A percentile compares a stretch with the other conserved stretches of the same genome.
Evolutionary conservation across 257 asterid species (phyloP).

Genomic region (Scutellaria baicalensis): DNA sequence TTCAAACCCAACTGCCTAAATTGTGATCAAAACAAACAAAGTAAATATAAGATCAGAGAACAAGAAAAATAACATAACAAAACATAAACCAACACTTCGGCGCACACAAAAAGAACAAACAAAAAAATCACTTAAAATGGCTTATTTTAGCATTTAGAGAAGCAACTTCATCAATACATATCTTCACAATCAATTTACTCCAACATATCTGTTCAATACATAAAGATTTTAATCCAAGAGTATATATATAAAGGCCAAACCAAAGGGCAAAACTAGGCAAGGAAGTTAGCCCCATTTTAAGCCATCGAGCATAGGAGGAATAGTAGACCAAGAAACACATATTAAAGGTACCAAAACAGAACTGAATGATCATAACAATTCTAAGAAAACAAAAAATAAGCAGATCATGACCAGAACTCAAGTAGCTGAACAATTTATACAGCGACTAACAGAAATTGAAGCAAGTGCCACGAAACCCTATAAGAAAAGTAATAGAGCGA

Average conservation of each 20-base stretch:
- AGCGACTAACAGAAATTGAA: background rate
- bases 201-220: too few species aligned
- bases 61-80: background rate
- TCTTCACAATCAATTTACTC: too few species aligned
- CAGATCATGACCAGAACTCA: background rate
- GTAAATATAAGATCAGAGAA: background rate
- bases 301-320: too few species aligned
- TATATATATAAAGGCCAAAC: too few species aligned
- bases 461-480: too few species aligned
- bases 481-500: background rate
- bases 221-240: too few species aligned
- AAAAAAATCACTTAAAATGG: too few species aligned
- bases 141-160: too few species aligned
- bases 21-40: background rate
- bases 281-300: too few species aligned
- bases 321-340: background rate
- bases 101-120: background rate
- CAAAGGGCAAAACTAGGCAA: too few species aligned
- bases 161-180: too few species aligned
- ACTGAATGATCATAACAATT: background rate
- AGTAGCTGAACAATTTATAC: background rate
- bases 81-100: background rate
- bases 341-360: background rate
- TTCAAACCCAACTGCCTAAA: slow-evolving; percentile 71
- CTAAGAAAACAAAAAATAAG: background rate